phyloP scores from a whole-genome alignment of 768 basidiomycete genomes.

The Pisolithus orientalis region DNA sequence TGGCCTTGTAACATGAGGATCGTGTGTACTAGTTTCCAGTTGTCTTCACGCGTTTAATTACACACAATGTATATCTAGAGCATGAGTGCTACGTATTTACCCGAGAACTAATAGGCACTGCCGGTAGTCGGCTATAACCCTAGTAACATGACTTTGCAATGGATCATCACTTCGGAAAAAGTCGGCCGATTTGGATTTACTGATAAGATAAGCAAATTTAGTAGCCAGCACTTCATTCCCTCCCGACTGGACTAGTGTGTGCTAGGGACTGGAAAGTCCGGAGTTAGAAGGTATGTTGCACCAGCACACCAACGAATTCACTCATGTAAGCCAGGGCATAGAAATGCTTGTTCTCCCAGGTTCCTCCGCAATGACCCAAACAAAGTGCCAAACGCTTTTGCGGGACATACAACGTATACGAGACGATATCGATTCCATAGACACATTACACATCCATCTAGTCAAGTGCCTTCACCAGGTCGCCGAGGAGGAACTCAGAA shows the following conservation, averaged over 20 bases:
- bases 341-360: conserved; percentile 79
- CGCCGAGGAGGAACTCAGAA: conserved; percentile 42
- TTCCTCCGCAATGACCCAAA: conserved; percentile 64
- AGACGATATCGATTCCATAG: conserved; percentile 57
- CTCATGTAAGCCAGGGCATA: neutral
- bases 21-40: conserved; percentile 4
- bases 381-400: conserved; percentile 66
- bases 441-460: conserved; percentile 83
- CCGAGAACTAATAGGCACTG: conserved; percentile 1
- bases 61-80: conserved; percentile 24
- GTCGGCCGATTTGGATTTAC: no score
- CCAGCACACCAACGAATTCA: neutral
- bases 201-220: no score
- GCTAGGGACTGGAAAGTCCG: no score
- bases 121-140: conserved; percentile 5
- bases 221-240: no score
- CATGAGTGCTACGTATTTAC: conserved; percentile 3
- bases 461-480: conserved; percentile 52
- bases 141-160: neutral
- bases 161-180: no score
- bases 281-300: neutral
- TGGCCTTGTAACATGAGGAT: conserved; percentile 24
- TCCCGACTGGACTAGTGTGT: no score
- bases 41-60: no score
- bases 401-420: conserved; percentile 46